Percentiles rank a stretch among this genome's conserved stretches.
Conservation (phyloP, 2,329 filamentous ascomycete genomes). For the Lomentospora prolificans region DNA sequence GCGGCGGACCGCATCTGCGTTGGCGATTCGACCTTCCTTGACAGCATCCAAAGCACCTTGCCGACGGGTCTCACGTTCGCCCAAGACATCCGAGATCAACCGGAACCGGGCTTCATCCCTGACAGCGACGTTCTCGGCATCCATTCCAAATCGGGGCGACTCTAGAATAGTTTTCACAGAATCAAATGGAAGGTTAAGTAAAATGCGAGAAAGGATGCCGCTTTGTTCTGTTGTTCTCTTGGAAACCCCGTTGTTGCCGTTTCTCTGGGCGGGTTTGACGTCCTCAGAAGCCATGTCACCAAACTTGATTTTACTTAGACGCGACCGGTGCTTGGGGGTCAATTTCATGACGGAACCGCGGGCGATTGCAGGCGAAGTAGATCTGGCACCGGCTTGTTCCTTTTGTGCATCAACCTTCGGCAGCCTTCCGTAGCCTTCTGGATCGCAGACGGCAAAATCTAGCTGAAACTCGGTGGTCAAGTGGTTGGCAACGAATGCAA, state of each 20-base stretch:
- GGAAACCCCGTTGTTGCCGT: background rate
- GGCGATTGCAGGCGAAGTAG: slow-evolving; percentile 12
- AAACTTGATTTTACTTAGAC: slow-evolving; percentile 54
- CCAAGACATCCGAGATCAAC: slow-evolving; percentile 38
- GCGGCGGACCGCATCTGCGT: slow-evolving; percentile 20
- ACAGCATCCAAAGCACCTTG: slow-evolving; percentile 33
- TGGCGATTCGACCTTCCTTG: slow-evolving; percentile 21
- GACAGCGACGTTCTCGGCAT: slow-evolving; percentile 21
- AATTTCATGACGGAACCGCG: slow-evolving; percentile 9
- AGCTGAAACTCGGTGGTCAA: slow-evolving; percentile 52
- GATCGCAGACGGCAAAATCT: slow-evolving; percentile 32
- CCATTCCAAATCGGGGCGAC: slow-evolving; percentile 22
- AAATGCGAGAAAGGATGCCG: slow-evolving; percentile 50
- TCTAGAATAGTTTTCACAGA: slow-evolving; percentile 58
- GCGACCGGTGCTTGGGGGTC: slow-evolving; percentile 18
- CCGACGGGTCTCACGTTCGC: slow-evolving; percentile 49
- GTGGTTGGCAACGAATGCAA: slow-evolving; percentile 50
- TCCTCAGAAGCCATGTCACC: slow-evolving; percentile 47
- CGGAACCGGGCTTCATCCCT: slow-evolving; percentile 36
- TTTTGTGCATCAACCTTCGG: slow-evolving; percentile 15
- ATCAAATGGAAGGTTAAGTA: slow-evolving; percentile 61
- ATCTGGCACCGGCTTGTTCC: background rate
- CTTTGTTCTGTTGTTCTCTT: slow-evolving; percentile 19
- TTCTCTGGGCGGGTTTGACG: slow-evolving; percentile 18
- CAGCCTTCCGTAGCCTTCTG: slow-evolving; percentile 29